Base-by-base conservation (phyloP, 2,329 filamentous ascomycete genomes). In the Sclerotinia borealis region DNA sequence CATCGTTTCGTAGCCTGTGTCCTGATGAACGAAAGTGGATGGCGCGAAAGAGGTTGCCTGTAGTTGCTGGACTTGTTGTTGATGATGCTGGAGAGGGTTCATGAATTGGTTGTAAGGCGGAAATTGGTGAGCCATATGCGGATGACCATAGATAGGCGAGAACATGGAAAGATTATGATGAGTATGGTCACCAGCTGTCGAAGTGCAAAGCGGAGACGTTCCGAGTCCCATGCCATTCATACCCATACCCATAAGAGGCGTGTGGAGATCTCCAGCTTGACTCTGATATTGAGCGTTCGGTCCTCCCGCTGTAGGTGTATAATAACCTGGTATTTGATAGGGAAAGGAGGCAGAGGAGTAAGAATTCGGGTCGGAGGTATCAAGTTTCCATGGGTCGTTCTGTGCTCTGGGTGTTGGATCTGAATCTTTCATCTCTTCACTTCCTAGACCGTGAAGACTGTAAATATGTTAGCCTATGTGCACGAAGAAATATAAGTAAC, bases 361-460 rank as follows among this genome's bases (percentile, higher is more conserved):
- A 36, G 91, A 90, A 75, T 89, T 92, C 22, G 92, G 87, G 73
- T 98, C 93, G 27, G 92, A 95, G 4, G 93, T 92, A 2, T 93
- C 96, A 72, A 96, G 92, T 68, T 90, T 85, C 87, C 93, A 95
- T 70, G 84, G 86, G 70, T 97, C 92, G 72, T 89, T 87, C 48
- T 89, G 84, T 22, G 87, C 89, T 74, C 90, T 85, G 6, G 92
- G 91, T 4, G 91, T 96, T 25, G 90, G 89, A 72, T 96, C 92
- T 72, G 90, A 85, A 76, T 95, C 90, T 75, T 91, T 91, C 67
- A 85, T 76, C 63, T 72, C 72, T 64, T 72, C 72, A 51, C 71
- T 68, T 49, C 70, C 68, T 31, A 69, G n/a, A 55, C 68, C 70
- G 49, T 70, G 71, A 50, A 70, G 70, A 51, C 73, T 74, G 63